Evolutionary conservation across 768 basidiomycete species (phyloP), one percentile per base, ranked within the genome.

Genomic region (Rhizopogon vesiculosus): DNA sequence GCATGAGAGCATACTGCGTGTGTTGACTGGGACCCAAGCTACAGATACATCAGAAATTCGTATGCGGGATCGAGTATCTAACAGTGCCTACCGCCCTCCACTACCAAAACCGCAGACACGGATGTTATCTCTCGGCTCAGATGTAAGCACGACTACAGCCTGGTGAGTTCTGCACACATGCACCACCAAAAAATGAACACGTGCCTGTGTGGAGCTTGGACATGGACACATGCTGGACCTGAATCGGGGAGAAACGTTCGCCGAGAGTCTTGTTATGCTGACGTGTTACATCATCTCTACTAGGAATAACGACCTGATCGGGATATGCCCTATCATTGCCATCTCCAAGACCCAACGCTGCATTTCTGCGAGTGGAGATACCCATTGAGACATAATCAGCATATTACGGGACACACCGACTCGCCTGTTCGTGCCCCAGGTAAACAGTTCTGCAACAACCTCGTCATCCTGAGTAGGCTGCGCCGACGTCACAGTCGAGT

Each of bases 41-140:
- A 29, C 33, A 53, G 41, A 51, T 22, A 43, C 38, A 51, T 42
- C 13, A 62, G 25, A 7, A 46, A 58, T 18, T 31, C 33, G 31
- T 29, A n/a, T 10, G 31, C 29, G 13, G 48, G 38, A 31, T 18
- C 54, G 48, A 13, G 31, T 29, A 55, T 19, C 41, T 45, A 33
- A 35, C 28, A 31, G 18, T n/a, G 67, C 80, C 51, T 68, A 86
- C 87, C 93, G 83, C 53, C 93, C 93, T 10, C 89, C 88, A 49
- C 85, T 87, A 1, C 92, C 93, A 64, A 94, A 95, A 3, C 97
- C 95, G 62, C 94, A 98, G 6, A 93, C 64, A 28, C 87, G 84
- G 13, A 98, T 63, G 62, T 96, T 97, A 13, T 83, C 81, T 39
- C 78, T 74, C 62, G 56, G 57, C 68, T 97, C 93, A 15, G 84